Conservation (phyloP, 352 stramenopile species). For the Phytophthora fragariaefolia region DNA sequence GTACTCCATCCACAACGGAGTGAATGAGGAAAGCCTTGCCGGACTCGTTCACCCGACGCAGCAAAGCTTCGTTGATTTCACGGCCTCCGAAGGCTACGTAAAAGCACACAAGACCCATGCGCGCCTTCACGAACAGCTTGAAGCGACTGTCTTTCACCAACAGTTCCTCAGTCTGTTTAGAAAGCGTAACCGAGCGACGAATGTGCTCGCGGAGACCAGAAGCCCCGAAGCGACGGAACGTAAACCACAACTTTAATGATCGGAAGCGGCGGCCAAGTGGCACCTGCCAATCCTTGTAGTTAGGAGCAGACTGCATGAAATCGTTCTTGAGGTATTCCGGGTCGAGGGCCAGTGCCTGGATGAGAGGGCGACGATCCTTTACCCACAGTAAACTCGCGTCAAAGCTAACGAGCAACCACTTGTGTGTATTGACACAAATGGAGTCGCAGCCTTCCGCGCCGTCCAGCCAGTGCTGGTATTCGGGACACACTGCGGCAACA, state of each 20-base stretch:
- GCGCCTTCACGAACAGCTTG: conserved; percentile 51
- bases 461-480: conserved; percentile 57
- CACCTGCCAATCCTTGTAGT: conserved; percentile 86
- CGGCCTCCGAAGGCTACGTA: conserved; percentile 52
- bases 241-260: conserved; percentile 77
- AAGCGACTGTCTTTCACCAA: conserved; percentile 57
- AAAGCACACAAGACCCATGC: conserved; percentile 74
- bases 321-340: conserved; percentile 82
- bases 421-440: conserved; percentile 78
- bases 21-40: conserved; percentile 72
- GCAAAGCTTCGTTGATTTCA: conserved; percentile 52
- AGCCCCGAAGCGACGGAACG: conserved; percentile 69
- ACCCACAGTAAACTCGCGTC: conserved; percentile 76
- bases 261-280: conserved; percentile 74
- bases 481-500: conserved; percentile 55
- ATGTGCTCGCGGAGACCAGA: conserved; percentile 61
- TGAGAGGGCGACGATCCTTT: conserved; percentile 56
- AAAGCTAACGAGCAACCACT: conserved; percentile 76
- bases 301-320: conserved; percentile 53
- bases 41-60: conserved; percentile 63
- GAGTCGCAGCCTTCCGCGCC: conserved; percentile 70
- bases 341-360: conserved; percentile 61
- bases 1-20: conserved; percentile 60
- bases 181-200: conserved; percentile 50
- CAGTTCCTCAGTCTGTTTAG: conserved; percentile 51